Base-by-base conservation (phyloP, 305 asterid species). In the Nicotiana rustica region DNA sequence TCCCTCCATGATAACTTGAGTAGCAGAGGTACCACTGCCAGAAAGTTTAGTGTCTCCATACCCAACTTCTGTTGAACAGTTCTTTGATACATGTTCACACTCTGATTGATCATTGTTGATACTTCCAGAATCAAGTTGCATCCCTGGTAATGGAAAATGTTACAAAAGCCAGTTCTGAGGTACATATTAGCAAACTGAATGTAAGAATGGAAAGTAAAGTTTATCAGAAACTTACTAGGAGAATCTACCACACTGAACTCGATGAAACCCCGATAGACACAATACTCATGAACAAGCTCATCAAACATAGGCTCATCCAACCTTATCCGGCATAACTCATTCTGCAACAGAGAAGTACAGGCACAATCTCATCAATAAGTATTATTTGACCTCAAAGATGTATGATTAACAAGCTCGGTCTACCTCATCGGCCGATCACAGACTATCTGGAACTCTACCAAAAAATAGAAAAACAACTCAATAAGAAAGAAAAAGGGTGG, bases 271-370 rank as follows among this genome's bases (percentile, higher is more conserved):
- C 98, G 89, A 83, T 94, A 96, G 84, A 96, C 84, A 85, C 99
- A 96, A 84, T 94, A 94, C 89, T 96, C 99, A 6, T 77, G 96
- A 83, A 96, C 93, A 88, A 96, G 97, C 86, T 93, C 98, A 87
- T 96, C 99, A 86, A 96, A 91, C 82, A 91, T 77, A 19, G 96
- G 86, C 41, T 83, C 85, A 83, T 96, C 92, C 87, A 94, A 77
- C 84, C 90, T 92, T 97, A 90, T 93, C 84, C 97, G 95, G 89
- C 98, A 91, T 77, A 96, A 86, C 85, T 96, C 99, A 85, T 96
- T 96, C 98, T 96, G 98, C 79, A 59, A 85, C 83, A 85, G 82
- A 67, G 86, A 86, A 70, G 62, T 49, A 67, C 71, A 80, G 77
- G 44, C 21, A 49, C 79, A 75, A 29, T 49, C 47, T 75, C 79